These are phyloP conservation scores for Globisporangium heterothallicum DNA, from an alignment of 352 stramenopile species.

Conservation along the genomic window DNA sequence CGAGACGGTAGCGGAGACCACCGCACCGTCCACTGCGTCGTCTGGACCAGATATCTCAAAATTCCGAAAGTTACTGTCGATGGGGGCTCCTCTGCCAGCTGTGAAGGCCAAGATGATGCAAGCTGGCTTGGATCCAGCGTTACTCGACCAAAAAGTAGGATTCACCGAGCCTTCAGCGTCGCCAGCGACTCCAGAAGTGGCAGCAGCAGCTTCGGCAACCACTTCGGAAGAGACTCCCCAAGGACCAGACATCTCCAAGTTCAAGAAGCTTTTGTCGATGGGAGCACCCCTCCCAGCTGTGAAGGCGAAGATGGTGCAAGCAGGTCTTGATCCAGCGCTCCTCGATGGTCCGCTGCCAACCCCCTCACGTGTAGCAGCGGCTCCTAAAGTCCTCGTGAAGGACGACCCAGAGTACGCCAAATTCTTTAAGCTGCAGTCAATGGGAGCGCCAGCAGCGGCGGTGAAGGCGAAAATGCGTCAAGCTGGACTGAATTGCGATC, in stretches of 20 bases:
- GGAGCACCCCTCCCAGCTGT: conserved; percentile 46
- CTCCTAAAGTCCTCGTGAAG: conserved; percentile 27
- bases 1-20: not conserved
- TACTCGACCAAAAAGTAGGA: conserved; percentile 33
- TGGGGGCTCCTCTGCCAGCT: conserved; percentile 47
- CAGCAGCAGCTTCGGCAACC: conserved; percentile 1
- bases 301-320: conserved; percentile 65
- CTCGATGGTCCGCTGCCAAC: conserved; percentile 23
- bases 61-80: conserved; percentile 59
- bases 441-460: conserved; percentile 43
- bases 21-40: not conserved
- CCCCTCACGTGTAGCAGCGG: not conserved
- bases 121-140: conserved; percentile 39
- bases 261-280: conserved; percentile 64
- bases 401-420: conserved; percentile 56
- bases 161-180: conserved; percentile 1
- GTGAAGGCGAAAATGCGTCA: conserved; percentile 62
- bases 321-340: conserved; percentile 47
- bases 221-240: conserved; percentile 14
- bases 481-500: conserved; percentile 81
- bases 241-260: conserved; percentile 35
- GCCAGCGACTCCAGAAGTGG: not conserved
- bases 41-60: conserved; percentile 30
- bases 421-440: conserved; percentile 63
- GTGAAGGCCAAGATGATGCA: conserved; percentile 71